A percentile compares a stretch with the other conserved stretches of the same genome.
phyloP scores from a whole-genome alignment of 2,329 filamentous ascomycete genomes.

The Beauveria australis region DNA sequence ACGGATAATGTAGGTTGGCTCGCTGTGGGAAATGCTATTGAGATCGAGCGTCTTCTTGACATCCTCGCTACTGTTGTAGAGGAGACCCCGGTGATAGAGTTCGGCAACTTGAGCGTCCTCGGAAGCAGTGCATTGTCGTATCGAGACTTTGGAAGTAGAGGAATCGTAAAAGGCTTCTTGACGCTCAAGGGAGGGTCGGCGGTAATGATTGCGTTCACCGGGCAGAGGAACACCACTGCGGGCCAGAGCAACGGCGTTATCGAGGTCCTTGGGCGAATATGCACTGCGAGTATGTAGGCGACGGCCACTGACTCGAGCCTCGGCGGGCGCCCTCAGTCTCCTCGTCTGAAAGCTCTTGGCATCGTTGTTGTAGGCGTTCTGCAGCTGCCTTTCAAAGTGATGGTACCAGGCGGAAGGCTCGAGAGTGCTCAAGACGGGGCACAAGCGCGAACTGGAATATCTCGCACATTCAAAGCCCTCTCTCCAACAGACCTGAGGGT shows the following conservation, averaged over 20 bases:
- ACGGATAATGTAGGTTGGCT: slow-evolving; percentile 30
- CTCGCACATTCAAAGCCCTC: not conserved
- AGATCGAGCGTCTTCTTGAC: slow-evolving; percentile 24
- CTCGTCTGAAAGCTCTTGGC: not conserved
- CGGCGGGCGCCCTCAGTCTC: not conserved
- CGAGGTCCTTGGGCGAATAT: not conserved
- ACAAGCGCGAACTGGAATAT: not conserved
- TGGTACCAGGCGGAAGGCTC: not conserved
- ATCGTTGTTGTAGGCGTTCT: not conserved
- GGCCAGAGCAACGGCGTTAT: slow-evolving; percentile 28
- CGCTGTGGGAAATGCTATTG: slow-evolving; percentile 30
- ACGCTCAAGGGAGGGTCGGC: slow-evolving; percentile 34
- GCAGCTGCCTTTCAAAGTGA: slow-evolving; percentile 4
- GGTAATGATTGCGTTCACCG: slow-evolving; percentile 26
- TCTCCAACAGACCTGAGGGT: not conserved
- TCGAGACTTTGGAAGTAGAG: slow-evolving; percentile 24
- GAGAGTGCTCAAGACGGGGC: not conserved
- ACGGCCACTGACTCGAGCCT: not conserved
- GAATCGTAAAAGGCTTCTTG: slow-evolving; percentile 39
- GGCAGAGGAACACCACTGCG: slow-evolving; percentile 28
- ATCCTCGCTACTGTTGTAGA: slow-evolving; percentile 27
- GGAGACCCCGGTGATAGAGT: slow-evolving; percentile 35
- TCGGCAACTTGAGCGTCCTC: slow-evolving; percentile 31
- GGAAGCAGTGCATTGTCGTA: slow-evolving; percentile 17
- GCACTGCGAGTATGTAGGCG: not conserved